phyloP scores from a whole-genome alignment of 2,329 filamentous ascomycete species.

The Ophiostoma sp. region DNA sequence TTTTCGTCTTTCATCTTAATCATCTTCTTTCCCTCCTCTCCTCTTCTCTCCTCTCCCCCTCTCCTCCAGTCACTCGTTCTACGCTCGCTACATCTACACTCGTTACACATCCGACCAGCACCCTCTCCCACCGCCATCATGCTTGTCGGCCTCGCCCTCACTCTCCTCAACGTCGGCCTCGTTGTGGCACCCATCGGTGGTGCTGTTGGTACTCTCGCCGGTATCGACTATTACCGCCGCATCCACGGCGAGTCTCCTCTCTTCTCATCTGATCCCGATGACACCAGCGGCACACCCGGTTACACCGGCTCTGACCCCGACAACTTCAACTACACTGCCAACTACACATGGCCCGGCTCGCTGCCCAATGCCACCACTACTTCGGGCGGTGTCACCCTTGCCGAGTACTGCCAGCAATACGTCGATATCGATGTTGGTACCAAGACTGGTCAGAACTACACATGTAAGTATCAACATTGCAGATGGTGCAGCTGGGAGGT shows the following conservation, averaged over 20 bases:
- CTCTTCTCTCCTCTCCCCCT: background rate
- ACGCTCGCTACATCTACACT: slow-evolving; percentile 3
- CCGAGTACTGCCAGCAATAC: slow-evolving; percentile 28
- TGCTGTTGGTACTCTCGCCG: slow-evolving; percentile 42
- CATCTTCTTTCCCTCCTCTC: background rate
- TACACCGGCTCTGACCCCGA: slow-evolving; percentile 27
- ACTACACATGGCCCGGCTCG: slow-evolving; percentile 26
- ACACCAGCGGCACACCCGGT: slow-evolving; percentile 25
- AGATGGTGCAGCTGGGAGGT: no score
- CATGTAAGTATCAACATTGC: slow-evolving; percentile 37
- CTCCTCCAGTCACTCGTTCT: background rate
- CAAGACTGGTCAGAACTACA: slow-evolving; percentile 43
- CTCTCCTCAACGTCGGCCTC: slow-evolving; percentile 47
- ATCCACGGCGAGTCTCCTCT: slow-evolving; percentile 43
- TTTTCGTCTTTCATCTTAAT: background rate
- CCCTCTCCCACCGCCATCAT: slow-evolving; percentile 30
- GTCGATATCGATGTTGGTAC: slow-evolving; percentile 20
- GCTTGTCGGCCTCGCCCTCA: slow-evolving; percentile 36
- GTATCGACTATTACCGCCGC: slow-evolving; percentile 42
- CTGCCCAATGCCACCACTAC: slow-evolving; percentile 24
- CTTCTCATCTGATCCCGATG: slow-evolving; percentile 35
- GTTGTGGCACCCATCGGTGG: slow-evolving; percentile 37
- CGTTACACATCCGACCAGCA: background rate
- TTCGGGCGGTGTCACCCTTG: slow-evolving; percentile 20
- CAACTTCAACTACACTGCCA: slow-evolving; percentile 30